Evolutionary conservation across 345 rosid species (phyloP), one percentile per base, ranked within the genome.

Genomic region (Geranium rotundifolium): DNA sequence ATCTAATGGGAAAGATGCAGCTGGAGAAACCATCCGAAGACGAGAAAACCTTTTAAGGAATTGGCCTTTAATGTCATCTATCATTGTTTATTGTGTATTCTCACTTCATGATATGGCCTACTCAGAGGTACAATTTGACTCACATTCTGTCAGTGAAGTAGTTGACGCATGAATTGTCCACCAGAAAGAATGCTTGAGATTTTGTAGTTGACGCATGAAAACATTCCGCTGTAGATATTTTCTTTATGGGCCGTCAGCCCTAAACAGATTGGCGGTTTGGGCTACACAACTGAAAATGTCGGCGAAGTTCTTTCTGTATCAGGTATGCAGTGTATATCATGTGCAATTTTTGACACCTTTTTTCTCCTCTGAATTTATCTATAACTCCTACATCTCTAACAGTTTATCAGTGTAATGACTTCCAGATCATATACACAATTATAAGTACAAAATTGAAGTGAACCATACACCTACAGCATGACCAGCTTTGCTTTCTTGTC

Each of bases 41-140:
- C 67, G 72, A 66, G 67, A 69, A 46, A 80, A 83, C 41, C 88
- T 93, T 17, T 14, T 82, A 27, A 79, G 49, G 71, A 93, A 90
- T 72, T 93, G 96, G 97, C 97, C 99, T 65, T 73, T 90, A 9
- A 74, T 93, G 76, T 93, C 99, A 57, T 83, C 99, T 23, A 85
- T 90, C 58, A 73, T 90, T 9, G 95, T 88, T 52, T 90, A 93
- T 62, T 90, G 92, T 34, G 59, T 88, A 70, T 86, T 90, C 76
- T 85, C 97, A 14, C 95, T 93, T 57, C 92, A 86, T 61, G 96
- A 93, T 66, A 90, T 93, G 97, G 96, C 97, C 68, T 93, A 90
- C 78, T 60, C 92, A 1, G 96, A 93, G 96, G 97, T 90, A 74
- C 1, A 23, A 5, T 23, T 17, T 49, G 4, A 2, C 20, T 29